Evolutionary conservation across 148 eudicot species (phyloP).

Genomic region (Selenicereus undatus): DNA sequence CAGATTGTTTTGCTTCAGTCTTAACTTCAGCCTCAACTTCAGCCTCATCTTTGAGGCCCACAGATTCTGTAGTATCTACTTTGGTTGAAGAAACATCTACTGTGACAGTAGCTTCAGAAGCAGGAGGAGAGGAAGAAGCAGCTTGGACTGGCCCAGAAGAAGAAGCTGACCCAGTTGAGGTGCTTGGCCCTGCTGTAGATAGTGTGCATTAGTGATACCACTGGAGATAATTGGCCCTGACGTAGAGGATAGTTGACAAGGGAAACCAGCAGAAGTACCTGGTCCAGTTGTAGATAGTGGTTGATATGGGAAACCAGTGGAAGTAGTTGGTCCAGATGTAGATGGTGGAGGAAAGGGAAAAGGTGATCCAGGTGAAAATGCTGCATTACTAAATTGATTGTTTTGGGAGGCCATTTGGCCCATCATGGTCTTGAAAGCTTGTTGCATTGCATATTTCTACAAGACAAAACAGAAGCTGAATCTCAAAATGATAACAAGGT

Average conservation of each 20-base stretch:
- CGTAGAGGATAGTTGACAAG: background rate
- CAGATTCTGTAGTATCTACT: background rate
- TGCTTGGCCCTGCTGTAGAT: constrained; percentile 5
- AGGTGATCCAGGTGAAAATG: constrained; percentile 63
- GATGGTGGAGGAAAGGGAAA: constrained; percentile 60
- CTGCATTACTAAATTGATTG: constrained; percentile 67
- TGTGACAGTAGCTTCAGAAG: constrained; percentile 46
- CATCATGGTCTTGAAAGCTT: constrained; percentile 73
- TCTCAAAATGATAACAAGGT: background rate
- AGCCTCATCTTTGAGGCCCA: constrained; percentile 4
- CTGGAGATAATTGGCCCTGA: constrained; percentile 9
- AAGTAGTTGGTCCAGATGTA: constrained; percentile 33
- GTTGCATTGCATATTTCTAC: constrained; percentile 96
- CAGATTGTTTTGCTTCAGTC: constrained; percentile 2
- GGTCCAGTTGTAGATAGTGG: constrained; percentile 30
- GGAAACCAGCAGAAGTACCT: background rate
- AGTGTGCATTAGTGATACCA: background rate
- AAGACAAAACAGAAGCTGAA: constrained; percentile 20
- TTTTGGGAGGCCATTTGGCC: constrained; percentile 77
- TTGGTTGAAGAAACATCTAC: constrained; percentile 41
- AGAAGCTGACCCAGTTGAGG: constrained; percentile 13
- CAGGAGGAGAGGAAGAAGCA: constrained; percentile 36
- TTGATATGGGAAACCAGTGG: constrained; percentile 30
- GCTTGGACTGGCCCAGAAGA: constrained; percentile 17
- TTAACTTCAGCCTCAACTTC: no score